Conservation (phyloP, 768 basidiomycete species). For the Hortiboletus flavorubellus region DNA sequence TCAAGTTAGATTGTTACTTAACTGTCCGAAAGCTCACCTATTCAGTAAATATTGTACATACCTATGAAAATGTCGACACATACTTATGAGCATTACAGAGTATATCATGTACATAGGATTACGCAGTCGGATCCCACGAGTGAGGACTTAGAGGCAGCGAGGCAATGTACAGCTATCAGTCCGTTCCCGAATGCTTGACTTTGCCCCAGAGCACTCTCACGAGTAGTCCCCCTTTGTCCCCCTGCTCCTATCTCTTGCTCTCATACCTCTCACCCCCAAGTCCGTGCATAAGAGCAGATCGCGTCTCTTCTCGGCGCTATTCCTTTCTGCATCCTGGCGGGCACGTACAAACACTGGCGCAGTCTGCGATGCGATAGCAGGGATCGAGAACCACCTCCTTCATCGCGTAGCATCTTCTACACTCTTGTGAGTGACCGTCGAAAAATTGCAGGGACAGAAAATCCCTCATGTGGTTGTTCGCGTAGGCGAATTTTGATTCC, state of each 20-base stretch:
- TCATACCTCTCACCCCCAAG: conserved; percentile 29
- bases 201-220: conserved; percentile 31
- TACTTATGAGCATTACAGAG: neutral
- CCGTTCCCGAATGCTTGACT: conserved; percentile 21
- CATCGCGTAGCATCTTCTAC: conserved; percentile 59
- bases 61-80: neutral
- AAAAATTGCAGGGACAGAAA: neutral
- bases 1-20: too few species aligned
- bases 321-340: conserved; percentile 18
- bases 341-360: conserved; percentile 65
- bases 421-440: conserved; percentile 6
- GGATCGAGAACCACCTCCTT: conserved; percentile 69
- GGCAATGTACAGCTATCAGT: neutral
- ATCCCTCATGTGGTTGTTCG: neutral
- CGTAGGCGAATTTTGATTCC: conserved; percentile 1
- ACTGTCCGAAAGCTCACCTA: too few species aligned
- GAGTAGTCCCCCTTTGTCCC: conserved; percentile 26
- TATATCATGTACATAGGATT: neutral
- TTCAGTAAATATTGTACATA: conserved; percentile 2
- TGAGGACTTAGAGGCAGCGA: too few species aligned
- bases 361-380: conserved; percentile 73
- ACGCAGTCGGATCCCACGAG: neutral
- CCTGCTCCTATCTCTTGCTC: conserved; percentile 16
- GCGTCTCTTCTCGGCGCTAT: conserved; percentile 36
- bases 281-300: conserved; percentile 62